These are phyloP conservation scores for Chlamydomonas reinhardtii DNA, from an alignment of 163 green algal species.

Conservation along the genomic window DNA sequence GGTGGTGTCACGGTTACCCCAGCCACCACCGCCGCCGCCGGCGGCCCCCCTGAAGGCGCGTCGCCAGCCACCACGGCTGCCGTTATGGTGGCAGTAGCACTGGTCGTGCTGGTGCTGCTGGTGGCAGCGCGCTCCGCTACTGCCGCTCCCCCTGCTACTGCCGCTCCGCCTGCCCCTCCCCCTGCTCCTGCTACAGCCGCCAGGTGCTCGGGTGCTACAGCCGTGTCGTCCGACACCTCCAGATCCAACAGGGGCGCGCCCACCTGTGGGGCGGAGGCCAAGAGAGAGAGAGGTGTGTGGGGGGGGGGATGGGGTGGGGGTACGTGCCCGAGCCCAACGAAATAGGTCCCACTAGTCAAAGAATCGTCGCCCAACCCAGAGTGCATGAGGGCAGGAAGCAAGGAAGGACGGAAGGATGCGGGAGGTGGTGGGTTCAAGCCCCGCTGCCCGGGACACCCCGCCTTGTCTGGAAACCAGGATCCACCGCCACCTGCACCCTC, in stretches of 20 bases:
- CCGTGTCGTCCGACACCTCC: constrained; percentile 43
- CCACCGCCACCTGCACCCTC: too few species aligned
- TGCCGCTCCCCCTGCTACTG: constrained; percentile 1
- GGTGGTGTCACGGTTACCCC: background rate
- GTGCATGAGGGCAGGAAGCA: too few species aligned
- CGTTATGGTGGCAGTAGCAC: background rate
- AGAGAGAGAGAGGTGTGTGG: background rate
- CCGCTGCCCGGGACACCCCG: too few species aligned
- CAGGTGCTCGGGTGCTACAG: constrained; percentile 25
- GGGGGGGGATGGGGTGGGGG: background rate
- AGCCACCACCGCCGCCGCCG: background rate
- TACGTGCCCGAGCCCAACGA: too few species aligned
- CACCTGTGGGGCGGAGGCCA: constrained; percentile 35
- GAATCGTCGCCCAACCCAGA: too few species aligned
- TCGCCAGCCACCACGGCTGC: background rate
- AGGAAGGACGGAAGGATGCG: too few species aligned
- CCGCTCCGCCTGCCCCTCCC: background rate
- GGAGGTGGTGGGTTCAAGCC: too few species aligned
- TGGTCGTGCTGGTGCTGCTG: background rate
- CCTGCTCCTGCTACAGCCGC: background rate
- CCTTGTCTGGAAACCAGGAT: too few species aligned
- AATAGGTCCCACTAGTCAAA: too few species aligned
- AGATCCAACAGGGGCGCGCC: constrained; percentile 65
- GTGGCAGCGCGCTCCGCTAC: background rate
- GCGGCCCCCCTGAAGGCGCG: background rate